Conservation (phyloP, 306 rosid species). For the Cucumis cinereus region DNA sequence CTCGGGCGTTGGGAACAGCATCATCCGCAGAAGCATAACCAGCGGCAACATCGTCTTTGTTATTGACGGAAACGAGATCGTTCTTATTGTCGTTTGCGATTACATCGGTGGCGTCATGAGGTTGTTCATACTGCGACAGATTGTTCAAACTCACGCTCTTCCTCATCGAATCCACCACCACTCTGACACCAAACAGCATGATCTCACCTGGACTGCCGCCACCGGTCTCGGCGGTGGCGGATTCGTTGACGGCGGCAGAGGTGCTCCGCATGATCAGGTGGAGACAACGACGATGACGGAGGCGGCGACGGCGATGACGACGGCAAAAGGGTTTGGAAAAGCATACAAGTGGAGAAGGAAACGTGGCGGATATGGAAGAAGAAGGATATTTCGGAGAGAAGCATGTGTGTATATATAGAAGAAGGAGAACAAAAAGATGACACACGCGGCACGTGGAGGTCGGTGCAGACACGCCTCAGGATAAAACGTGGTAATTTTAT, state of each 20-base stretch:
- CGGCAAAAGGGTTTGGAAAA: not conserved
- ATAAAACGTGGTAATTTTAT: not conserved
- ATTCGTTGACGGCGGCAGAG: slow-evolving; percentile 10
- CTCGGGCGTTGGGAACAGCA: slow-evolving; percentile 49
- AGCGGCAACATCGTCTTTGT: slow-evolving; percentile 31
- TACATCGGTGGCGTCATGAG: slow-evolving; percentile 17
- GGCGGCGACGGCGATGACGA: not conserved
- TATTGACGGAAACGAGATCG: slow-evolving; percentile 10
- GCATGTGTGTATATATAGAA: not conserved
- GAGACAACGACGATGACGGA: not conserved
- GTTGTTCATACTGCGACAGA: slow-evolving; percentile 81
- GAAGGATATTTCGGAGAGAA: not conserved
- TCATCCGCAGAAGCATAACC: slow-evolving; percentile 89
- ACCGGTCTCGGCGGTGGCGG: slow-evolving; percentile 15
- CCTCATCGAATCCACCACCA: slow-evolving; percentile 92
- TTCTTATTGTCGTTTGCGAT: slow-evolving; percentile 6
- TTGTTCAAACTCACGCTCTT: slow-evolving; percentile 94
- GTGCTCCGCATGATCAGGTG: slow-evolving; percentile 23
- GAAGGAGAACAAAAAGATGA: not conserved
- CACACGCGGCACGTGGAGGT: slow-evolving; percentile 9
- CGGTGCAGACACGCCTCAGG: not conserved
- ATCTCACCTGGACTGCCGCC: slow-evolving; percentile 41
- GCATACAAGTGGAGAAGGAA: not conserved
- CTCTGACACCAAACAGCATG: slow-evolving; percentile 86
- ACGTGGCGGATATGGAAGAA: not conserved